A percentile compares a stretch with the other conserved stretches of the same genome.
These are phyloP conservation scores for Lophiotrema nucula DNA, from an alignment of 495 filamentous ascomycete species.

Conservation along the genomic window DNA sequence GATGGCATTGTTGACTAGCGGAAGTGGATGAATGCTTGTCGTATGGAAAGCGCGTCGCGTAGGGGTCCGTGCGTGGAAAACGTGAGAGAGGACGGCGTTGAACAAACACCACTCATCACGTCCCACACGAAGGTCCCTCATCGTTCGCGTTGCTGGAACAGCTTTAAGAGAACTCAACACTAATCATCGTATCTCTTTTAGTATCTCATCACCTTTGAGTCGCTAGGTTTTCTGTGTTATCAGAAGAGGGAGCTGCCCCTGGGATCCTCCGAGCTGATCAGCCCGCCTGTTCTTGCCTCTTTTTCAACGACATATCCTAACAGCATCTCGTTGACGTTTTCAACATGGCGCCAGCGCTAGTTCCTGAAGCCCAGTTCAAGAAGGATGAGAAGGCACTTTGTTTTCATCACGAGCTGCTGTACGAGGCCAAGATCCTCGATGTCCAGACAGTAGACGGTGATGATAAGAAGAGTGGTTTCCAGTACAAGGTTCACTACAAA, in stretches of 20 bases:
- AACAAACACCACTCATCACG: not conserved
- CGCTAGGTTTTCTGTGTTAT: too few relatives aligned
- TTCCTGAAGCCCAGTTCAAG: conserved; percentile 58
- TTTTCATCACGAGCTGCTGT: conserved; percentile 94
- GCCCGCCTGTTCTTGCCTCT: not conserved
- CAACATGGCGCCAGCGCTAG: conserved; percentile 60
- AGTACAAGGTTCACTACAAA: conserved; percentile 96
- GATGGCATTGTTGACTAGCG: not conserved
- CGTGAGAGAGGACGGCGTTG: not conserved
- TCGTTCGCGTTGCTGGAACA: too few relatives aligned
- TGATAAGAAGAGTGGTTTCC: conserved; percentile 70
- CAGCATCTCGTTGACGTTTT: conserved; percentile 1
- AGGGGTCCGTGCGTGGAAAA: not conserved
- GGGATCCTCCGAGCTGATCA: not conserved
- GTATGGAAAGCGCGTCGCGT: not conserved
- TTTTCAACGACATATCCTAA: not conserved
- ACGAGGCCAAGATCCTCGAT: conserved; percentile 94
- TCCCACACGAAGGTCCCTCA: not conserved
- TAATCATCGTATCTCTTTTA: too few relatives aligned
- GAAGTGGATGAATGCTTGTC: not conserved
- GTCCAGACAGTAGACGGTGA: conserved; percentile 59
- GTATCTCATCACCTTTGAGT: too few relatives aligned
- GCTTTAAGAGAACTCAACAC: too few relatives aligned
- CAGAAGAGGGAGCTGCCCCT: too few relatives aligned
- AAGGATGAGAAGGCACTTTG: conserved; percentile 95